Base-by-base conservation (phyloP, 1,139 yeast genomes). In the Suhomyces terraborum region DNA sequence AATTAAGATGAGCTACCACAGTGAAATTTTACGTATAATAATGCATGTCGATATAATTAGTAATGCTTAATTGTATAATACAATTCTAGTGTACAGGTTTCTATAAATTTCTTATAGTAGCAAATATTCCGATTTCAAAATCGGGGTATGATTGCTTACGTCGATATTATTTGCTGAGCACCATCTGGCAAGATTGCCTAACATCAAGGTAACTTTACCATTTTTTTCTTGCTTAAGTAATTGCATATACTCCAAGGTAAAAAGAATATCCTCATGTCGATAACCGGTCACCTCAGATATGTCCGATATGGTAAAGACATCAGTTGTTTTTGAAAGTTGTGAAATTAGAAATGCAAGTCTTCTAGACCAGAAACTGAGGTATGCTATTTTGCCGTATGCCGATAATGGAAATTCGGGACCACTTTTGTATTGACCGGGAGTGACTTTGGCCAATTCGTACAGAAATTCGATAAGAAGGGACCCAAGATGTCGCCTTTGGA, bases 341-440 rank as follows among this genome's bases (percentile, higher is more conserved):
- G 41, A 22, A 18, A 62, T 45, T 20, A 59, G 41, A 13, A 49
- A 50, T 4, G 67, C 64, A 10, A 73, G 45, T 32, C 55, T 59
- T 35, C 73, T 70, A 10, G 87, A 72, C 98, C 98, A 93, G 61
- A 77, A 91, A n/a, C 76, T 67, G 24, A 85, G 54, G 55, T 89
- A 93, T 4, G 91, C 79, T 4, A 79, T 67, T 38, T 75, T 73
- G 0, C 98, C 98, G 59, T 80, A 86, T 0, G 84, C 84, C 5
- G 96, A 86, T 14, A 93, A 67, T 0, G 98, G 98, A 49, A 82
- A 77, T 59, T 93, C 98, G 0, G 98, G 98, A 0, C 97, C 95
- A 43, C 96, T 89, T 20, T 53, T 22, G 71, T 61, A 36, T 68
- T 64, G 56, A 59, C 80, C 63, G 64, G 86, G 58, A 52, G 75